Base-by-base conservation (phyloP, 2,329 filamentous ascomycete genomes). In the Aurifilum marmelostoma region DNA sequence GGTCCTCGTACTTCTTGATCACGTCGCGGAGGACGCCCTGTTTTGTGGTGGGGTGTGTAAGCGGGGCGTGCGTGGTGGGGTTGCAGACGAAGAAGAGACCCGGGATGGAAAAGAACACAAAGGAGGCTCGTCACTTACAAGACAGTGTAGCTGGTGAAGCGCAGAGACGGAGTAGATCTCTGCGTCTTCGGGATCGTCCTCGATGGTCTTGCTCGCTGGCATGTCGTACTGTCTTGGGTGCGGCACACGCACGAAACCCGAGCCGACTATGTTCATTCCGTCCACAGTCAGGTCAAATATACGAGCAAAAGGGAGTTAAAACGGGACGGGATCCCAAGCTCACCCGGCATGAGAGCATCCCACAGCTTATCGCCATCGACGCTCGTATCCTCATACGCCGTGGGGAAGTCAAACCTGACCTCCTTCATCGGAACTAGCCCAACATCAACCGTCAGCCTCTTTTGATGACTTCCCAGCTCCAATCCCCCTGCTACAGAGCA, bases 81-180 rank as follows among this genome's bases (percentile, higher is more conserved):
- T 50, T n/a, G 24, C 6, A n/a, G 2, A n/a, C 43, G 18, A 21
- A 18, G 14, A 47, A 11, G 54, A 37, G 27, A 39, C n/a, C n/a
- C n/a, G 24, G 24, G 21, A 24, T 11, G 6, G 34, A 32, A 37
- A 21, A 29, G 18, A 60, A 29, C 2, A 60, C n/a, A n/a, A n/a
- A n/a, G n/a, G 34, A 34, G 4, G 34, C 34, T 34, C n/a, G 9
- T 62, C 41, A 37, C 69, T 16, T 67, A 71, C 69, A 61, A 69
- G 41, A 34, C 69, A 71, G 32, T 71, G 69, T 2, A 71, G 47
- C 32, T 71, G 69, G 34, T 71, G 69, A 56, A 69, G 56, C 3
- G 58, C 69, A 18, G 69, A 70, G 14, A 70, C 61, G 16, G 69
- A 71, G 63, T 71, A 71, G 24, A 67, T 71, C 69, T 71, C 69